Base-by-base conservation (phyloP, 1,284 basidiomycete genomes). In the Dichomitus squalens region DNA sequence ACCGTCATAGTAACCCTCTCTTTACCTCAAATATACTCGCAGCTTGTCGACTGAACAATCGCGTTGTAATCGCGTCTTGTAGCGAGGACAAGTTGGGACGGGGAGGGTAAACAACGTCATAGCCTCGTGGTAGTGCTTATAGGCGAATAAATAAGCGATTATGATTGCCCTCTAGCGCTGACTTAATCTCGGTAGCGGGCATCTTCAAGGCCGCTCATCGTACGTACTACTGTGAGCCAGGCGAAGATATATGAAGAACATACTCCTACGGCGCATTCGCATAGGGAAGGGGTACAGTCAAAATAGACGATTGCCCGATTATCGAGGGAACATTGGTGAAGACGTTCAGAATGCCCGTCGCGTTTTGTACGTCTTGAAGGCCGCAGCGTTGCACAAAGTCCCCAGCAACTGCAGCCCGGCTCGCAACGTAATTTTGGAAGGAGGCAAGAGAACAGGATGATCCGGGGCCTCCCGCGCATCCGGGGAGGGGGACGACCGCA, bases 361-460 rank as follows among this genome's bases (percentile, higher is more conserved):
- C 72, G 53, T 72, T 72, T 44, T 53, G 52, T 6, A 75, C 69
- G 49, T 54, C 61, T 23, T 68, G 49, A 49, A 78, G 63, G 7
- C 75, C 75, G 52, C 76, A 79, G 4, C 58, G 66, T 58, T 70
- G 40, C 20, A 75, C 70, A 56, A 75, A 79, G 57, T 77, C 74
- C 3, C 77, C 77, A 16, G 71, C 67, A 7, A 66, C 60, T 4
- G 38, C 52, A 1, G 60, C 69, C 23, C 70, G 69, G 31, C 64
- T 55, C 27, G 56, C 38, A 7, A 78, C 67, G 57, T 74, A 72
- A 18, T 49, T 31, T 4, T 62, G 64, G 50, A 78, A 79, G 16
- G 66, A 52, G 3, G 64, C 56, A 41, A 79, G 62, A 1, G 73
- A 70, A 61, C 77, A 79, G 2, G 70, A 71, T 4, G 64, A 57